Conservation (phyloP, 2,329 filamentous ascomycete species). For the Apiospora rasikravindrae region DNA sequence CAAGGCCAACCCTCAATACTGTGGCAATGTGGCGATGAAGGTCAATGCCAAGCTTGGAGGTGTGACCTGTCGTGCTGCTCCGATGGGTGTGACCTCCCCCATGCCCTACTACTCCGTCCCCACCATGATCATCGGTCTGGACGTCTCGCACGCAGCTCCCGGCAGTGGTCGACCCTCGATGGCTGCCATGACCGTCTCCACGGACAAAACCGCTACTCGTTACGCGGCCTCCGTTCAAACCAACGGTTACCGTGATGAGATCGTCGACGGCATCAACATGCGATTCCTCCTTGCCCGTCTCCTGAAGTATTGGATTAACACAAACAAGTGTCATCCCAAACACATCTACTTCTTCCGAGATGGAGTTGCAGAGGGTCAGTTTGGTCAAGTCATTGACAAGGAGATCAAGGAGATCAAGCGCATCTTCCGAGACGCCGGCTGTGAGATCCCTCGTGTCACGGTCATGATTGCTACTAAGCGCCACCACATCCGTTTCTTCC, state of each 20-base stretch:
- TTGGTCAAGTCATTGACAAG: constrained; percentile 75
- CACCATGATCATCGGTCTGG: constrained; percentile 87
- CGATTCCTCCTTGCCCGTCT: constrained; percentile 69
- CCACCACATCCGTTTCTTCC: constrained; percentile 94
- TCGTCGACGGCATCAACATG: constrained; percentile 73
- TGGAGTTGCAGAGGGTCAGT: constrained; percentile 88
- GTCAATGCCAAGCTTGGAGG: constrained; percentile 96
- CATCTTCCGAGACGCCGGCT: constrained; percentile 51
- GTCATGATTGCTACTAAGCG: constrained; percentile 92
- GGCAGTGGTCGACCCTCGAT: constrained; percentile 74
- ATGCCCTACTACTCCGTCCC: constrained; percentile 52
- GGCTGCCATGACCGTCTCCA: constrained; percentile 84
- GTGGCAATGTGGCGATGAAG: constrained; percentile 95
- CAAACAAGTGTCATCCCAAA: constrained; percentile 63
- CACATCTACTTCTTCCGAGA: constrained; percentile 93
- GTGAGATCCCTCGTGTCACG: constrained; percentile 68
- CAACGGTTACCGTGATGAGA: constrained; percentile 83
- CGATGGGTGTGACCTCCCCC: constrained; percentile 37
- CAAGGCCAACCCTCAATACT: constrained; percentile 79
- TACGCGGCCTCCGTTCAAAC: constrained; percentile 83
- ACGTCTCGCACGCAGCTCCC: constrained; percentile 84
- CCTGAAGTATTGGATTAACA: constrained; percentile 66
- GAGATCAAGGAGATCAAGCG: constrained; percentile 77
- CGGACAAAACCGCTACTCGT: constrained; percentile 71
- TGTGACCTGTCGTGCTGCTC: constrained; percentile 61